These are phyloP conservation scores for Fusarium torulosum DNA, from an alignment of 2,329 filamentous ascomycete species.

Conservation along the genomic window DNA sequence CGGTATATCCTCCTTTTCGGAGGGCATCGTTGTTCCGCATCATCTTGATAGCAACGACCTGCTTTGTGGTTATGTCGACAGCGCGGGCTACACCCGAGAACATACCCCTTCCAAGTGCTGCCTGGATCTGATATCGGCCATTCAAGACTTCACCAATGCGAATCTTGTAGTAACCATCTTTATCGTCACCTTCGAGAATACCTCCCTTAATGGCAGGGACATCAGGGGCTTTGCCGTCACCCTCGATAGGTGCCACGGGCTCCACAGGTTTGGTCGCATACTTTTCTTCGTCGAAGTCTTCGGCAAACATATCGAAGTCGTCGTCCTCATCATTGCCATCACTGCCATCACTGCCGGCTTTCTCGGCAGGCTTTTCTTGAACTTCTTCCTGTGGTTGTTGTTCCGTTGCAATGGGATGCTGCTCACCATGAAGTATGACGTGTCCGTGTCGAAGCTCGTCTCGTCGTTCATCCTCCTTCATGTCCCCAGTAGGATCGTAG, in stretches of 20 bases:
- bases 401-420: conserved; percentile 47
- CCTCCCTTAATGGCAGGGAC: conserved; percentile 75
- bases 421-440: conserved; percentile 63
- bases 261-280: conserved; percentile 65
- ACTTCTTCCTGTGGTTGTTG: conserved; percentile 45
- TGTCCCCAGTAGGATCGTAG: conserved; percentile 90
- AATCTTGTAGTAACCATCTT: conserved; percentile 96
- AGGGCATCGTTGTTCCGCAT: conserved; percentile 97
- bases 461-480: conserved; percentile 83
- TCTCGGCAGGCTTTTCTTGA: conserved; percentile 47
- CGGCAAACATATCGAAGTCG: conserved; percentile 88
- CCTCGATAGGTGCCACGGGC: conserved; percentile 53
- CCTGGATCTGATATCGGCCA: conserved; percentile 88
- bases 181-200: conserved; percentile 92
- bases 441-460: conserved; percentile 74
- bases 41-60: conserved; percentile 94
- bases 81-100: conserved; percentile 97
- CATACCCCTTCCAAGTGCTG: conserved; percentile 91
- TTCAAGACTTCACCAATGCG: conserved; percentile 92
- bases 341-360: conserved; percentile 29
- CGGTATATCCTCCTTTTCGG: conserved; percentile 90
- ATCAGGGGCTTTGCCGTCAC: conserved; percentile 61
- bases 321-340: conserved; percentile 63
- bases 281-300: conserved; percentile 78
- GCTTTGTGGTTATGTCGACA: conserved; percentile 78